Conservation (phyloP, 2,329 filamentous ascomycete genomes). For the Tolypocladium sp. region DNA sequence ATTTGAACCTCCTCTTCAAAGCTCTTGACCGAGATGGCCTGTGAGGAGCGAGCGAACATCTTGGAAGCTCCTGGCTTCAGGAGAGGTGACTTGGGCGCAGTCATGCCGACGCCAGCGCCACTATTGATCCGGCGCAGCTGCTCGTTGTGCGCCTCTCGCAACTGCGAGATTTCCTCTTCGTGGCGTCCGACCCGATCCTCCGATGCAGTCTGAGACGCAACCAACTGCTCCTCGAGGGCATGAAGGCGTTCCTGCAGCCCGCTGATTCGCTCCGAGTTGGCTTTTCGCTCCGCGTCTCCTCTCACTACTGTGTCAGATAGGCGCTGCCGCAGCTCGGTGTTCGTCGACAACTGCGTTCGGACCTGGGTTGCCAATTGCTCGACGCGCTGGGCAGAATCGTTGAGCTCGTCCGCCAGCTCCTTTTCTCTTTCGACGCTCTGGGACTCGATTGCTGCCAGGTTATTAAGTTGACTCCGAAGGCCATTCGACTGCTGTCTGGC, state of each 20-base stretch:
- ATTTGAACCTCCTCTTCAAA: constrained; percentile 68
- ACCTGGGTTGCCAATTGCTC: constrained; percentile 75
- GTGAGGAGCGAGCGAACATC: constrained; percentile 26
- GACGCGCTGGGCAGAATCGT: constrained; percentile 65
- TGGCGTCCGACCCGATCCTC: constrained; percentile 77
- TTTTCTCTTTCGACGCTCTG: constrained; percentile 50
- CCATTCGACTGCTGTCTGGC: constrained; percentile 55
- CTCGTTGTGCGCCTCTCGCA: constrained; percentile 68
- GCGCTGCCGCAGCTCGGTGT: constrained; percentile 64
- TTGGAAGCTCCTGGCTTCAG: constrained; percentile 23
- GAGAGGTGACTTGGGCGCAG: constrained; percentile 21
- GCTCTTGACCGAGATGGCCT: constrained; percentile 51
- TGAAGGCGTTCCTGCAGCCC: constrained; percentile 74
- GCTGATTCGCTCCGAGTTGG: constrained; percentile 74
- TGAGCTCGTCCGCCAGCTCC: constrained; percentile 59
- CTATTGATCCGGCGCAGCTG: constrained; percentile 69
- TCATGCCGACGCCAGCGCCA: constrained; percentile 19
- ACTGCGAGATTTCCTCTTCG: constrained; percentile 70
- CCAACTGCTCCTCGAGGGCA: constrained; percentile 72
- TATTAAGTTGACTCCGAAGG: constrained; percentile 52
- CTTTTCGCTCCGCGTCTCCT: constrained; percentile 74
- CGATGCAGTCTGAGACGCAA: constrained; percentile 73
- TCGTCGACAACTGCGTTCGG: constrained; percentile 68
- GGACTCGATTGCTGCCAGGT: constrained; percentile 47
- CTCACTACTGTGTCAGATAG: constrained; percentile 72